phyloP scores from a whole-genome alignment of 2,329 filamentous ascomycete genomes.

The Sporothrix sp. region DNA sequence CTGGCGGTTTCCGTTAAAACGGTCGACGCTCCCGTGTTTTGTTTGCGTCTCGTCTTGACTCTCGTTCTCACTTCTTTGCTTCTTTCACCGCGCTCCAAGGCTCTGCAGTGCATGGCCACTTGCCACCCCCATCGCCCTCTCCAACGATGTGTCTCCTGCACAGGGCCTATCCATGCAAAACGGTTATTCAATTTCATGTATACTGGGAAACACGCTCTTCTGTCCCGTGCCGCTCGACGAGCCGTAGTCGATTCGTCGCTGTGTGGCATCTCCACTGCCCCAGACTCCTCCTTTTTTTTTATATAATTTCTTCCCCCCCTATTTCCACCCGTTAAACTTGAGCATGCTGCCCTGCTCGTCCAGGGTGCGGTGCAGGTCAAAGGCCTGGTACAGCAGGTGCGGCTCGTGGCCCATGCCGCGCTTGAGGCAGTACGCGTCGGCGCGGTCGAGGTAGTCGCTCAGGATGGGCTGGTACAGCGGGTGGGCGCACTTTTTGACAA shows the following conservation, averaged over 20 bases:
- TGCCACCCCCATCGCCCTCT: too few relatives aligned
- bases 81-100: too few relatives aligned
- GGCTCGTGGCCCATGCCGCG: constrained; percentile 89
- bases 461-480: constrained; percentile 77
- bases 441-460: constrained; percentile 72
- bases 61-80: too few relatives aligned
- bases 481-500: constrained; percentile 80
- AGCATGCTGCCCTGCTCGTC: constrained; percentile 76
- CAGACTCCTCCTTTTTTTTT: neutral
- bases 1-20: too few relatives aligned
- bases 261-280: too few relatives aligned
- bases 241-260: neutral
- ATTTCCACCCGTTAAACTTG: constrained; percentile 49
- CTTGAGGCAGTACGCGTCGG: constrained; percentile 73
- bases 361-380: constrained; percentile 82
- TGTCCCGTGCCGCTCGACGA: neutral
- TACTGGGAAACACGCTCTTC: neutral
- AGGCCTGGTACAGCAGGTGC: constrained; percentile 74
- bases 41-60: too few relatives aligned
- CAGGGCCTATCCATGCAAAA: too few relatives aligned
- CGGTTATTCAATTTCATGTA: neutral
- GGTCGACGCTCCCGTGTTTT: too few relatives aligned
- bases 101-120: too few relatives aligned
- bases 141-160: too few relatives aligned
- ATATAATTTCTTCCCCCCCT: neutral